Base-by-base conservation (phyloP, 2,329 filamentous ascomycete species). In the Trichoderma polysporum region DNA sequence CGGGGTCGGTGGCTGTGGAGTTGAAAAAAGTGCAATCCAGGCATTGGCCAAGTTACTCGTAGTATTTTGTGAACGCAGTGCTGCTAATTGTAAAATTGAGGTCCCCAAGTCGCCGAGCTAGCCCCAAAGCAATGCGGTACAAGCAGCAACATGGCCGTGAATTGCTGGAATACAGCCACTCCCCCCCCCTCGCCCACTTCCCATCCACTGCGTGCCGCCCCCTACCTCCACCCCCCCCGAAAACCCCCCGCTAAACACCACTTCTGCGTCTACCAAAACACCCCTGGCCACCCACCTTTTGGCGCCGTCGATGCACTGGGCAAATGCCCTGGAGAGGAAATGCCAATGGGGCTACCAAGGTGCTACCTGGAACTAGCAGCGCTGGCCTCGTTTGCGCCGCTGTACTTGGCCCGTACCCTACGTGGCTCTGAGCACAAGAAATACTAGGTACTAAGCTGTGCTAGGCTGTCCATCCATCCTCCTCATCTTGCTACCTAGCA, bases 71-170 rank as follows among this genome's bases (percentile, higher is more conserved):
- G 33, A 50, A n/a, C n/a, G n/a, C 41, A 45, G 41, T 19, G 19
- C n/a, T 45, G 41, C 41, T 45, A 45, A n/a, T n/a, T n/a, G n/a
- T n/a, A n/a, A 47, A 45, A 47, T 31, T 19, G 56, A 22, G 19
- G 56, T 27, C 25, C n/a, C 41, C n/a, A 50, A 53, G 49, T 29
- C 33, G 50, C 47, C 59, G n/a, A 62, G 35, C 59, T 63, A 63
- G 59, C 59, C 59, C 59, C 59, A 41, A 52, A 63, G 37, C 31
- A 37, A 53, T 15, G 59, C 59, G 35, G 61, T 65, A 65, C 61
- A 56, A 65, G 61, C 29, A 15, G 52, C 61, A 37, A 65, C 61
- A 63, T 63, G 59, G 35, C 35, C 7, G 35, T 52, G 33, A 62
- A 53, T 53, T 39, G 31, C 17, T 25, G 27, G 47, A 17, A 53